phyloP scores from a whole-genome alignment of 23 red algal species.

The Gracilaria gracilis region DNA sequence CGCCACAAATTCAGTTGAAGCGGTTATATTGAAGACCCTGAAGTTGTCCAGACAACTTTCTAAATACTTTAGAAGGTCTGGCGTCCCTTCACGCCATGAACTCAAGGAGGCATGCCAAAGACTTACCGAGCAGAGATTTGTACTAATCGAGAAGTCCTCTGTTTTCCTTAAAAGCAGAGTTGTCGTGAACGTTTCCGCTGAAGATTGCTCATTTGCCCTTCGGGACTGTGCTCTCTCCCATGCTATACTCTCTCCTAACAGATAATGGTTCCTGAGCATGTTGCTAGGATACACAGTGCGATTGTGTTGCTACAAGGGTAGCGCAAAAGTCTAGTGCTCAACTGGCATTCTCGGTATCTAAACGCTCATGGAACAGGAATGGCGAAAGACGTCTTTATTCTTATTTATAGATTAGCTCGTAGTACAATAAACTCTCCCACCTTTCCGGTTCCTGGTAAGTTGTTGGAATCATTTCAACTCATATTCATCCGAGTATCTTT shows the following conservation, averaged over 20 bases:
- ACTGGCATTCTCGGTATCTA: no score
- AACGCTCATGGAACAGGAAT: no score
- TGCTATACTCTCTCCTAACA: neutral
- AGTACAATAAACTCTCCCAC: no score
- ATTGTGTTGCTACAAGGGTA: no score
- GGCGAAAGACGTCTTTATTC: no score
- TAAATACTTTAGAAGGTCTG: neutral
- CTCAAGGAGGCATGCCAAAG: constrained; percentile 40
- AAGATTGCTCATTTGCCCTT: constrained; percentile 40
- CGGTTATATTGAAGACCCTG: neutral
- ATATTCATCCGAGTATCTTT: no score
- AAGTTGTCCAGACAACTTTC: neutral
- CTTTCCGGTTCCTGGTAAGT: no score
- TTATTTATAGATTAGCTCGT: no score
- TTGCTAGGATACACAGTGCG: no score
- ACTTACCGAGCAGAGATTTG: constrained; percentile 39
- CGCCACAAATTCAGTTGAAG: constrained; percentile 29
- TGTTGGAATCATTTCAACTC: no score
- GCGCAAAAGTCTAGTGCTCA: no score
- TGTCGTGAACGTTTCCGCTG: constrained; percentile 52
- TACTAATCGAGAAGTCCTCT: constrained; percentile 47
- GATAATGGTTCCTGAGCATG: neutral
- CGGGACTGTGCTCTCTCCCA: constrained; percentile 29
- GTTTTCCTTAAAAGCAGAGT: constrained; percentile 45
- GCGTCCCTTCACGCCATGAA: constrained; percentile 16